Percentiles rank a stretch among this genome's conserved stretches.
These are phyloP conservation scores for Borovskyia barvae DNA, from an alignment of 208 protist genomes.

Conservation along the genomic window DNA sequence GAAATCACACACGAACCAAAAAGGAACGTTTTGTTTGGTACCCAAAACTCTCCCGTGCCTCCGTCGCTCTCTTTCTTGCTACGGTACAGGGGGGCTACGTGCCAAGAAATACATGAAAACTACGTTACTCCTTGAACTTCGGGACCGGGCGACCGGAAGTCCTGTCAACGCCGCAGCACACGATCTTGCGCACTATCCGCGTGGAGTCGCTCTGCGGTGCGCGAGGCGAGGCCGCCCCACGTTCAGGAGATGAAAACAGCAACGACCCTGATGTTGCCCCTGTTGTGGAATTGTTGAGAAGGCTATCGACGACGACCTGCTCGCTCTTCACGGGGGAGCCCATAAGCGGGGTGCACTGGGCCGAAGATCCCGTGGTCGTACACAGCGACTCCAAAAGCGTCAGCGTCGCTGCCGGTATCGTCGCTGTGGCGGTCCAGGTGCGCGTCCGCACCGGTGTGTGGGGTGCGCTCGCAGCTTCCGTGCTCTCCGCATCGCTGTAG, in stretches of 20 bases:
- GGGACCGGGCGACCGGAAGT: conserved; percentile 42
- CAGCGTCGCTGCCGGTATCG: conserved; percentile 3
- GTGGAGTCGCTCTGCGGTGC: not conserved
- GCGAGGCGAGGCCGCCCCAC: not conserved
- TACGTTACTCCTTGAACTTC: conserved; percentile 7
- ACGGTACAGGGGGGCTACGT: no score
- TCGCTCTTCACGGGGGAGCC: not conserved
- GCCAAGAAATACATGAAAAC: not conserved
- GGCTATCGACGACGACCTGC: not conserved
- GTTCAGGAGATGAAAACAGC: conserved; percentile 3
- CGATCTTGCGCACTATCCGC: conserved; percentile 39
- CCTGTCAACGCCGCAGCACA: conserved; percentile 44
- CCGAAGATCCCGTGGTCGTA: not conserved
- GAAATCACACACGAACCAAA: no score
- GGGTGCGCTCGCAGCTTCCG: not conserved
- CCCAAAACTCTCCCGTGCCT: no score
- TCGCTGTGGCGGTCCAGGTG: not conserved
- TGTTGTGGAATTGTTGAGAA: not conserved
- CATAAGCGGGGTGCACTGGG: conserved; percentile 3
- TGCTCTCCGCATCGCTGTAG: conserved; percentile 33
- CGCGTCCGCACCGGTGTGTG: conserved; percentile 9
- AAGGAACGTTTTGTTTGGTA: no score
- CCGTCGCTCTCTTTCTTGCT: no score
- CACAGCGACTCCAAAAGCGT: conserved; percentile 10
- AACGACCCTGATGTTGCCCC: not conserved